Conservation (phyloP, 202 grass and related monocot species). For the Carex arenaria region DNA sequence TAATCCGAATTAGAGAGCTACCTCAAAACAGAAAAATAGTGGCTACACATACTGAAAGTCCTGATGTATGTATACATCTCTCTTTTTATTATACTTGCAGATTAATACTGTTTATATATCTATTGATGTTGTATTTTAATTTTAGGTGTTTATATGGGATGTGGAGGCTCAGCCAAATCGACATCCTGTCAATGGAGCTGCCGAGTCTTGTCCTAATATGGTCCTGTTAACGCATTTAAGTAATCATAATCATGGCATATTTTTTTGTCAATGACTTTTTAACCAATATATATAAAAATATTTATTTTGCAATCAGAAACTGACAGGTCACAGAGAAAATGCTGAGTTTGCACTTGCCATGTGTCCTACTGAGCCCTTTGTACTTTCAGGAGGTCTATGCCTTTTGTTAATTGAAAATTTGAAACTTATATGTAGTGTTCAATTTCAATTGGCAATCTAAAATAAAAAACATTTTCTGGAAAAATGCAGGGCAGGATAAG, state of each 20-base stretch:
- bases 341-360: too few species aligned
- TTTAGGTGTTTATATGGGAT: conserved; percentile 60
- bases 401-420: background rate
- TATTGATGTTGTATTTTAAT: too few species aligned
- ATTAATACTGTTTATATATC: too few species aligned
- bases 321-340: too few species aligned
- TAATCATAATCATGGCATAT: background rate
- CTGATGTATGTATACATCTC: too few species aligned
- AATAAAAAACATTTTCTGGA: background rate
- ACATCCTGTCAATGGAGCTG: conserved; percentile 59
- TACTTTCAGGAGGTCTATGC: too few species aligned
- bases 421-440: background rate
- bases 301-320: background rate
- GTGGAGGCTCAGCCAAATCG: conserved; percentile 81
- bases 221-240: conserved; percentile 33
- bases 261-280: too few species aligned
- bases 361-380: too few species aligned
- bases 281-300: conserved; percentile 17
- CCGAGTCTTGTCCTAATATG: conserved; percentile 75
- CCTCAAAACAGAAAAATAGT: conserved; percentile 89
- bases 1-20: conserved; percentile 96
- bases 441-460: conserved; percentile 16
- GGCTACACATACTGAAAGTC: too few species aligned
- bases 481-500: conserved; percentile 48
- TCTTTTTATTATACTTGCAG: too few species aligned